phyloP scores from a whole-genome alignment of 164 flowering plant genomes.

The Cinnamomum micranthum region DNA sequence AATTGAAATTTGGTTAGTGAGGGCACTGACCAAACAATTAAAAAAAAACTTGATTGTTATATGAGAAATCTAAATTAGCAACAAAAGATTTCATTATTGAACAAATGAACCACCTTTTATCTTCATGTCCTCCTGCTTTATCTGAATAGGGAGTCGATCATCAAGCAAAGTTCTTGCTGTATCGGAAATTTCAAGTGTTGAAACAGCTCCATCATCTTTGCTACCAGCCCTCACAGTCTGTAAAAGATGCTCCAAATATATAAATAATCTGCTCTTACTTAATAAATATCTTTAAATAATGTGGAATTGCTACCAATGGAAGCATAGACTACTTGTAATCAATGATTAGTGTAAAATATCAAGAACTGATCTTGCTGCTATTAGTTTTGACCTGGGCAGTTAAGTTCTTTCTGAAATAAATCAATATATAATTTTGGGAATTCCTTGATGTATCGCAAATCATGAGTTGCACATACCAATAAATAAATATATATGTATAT shows the following conservation, averaged over 20 bases:
- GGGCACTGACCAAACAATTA: background rate
- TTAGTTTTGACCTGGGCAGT: background rate
- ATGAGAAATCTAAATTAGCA: background rate
- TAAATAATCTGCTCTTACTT: background rate
- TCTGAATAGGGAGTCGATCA: conserved; percentile 15
- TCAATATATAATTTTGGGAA: background rate
- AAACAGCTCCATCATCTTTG: conserved; percentile 19
- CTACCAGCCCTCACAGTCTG: conserved; percentile 26
- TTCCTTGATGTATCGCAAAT: background rate
- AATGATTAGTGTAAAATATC: background rate
- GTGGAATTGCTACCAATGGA: background rate
- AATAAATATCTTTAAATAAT: background rate
- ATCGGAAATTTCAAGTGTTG: background rate
- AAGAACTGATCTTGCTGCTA: background rate
- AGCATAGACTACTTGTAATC: background rate
- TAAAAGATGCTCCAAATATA: conserved; percentile 7
- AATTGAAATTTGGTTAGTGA: background rate
- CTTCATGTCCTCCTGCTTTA: conserved; percentile 18
- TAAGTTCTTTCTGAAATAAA: background rate
- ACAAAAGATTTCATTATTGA: background rate
- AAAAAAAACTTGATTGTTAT: background rate
- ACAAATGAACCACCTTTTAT: conserved; percentile 31
- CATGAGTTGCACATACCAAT: background rate
- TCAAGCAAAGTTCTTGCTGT: conserved; percentile 2
- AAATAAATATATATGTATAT: too few species aligned